Evolutionary conservation across 2,329 filamentous ascomycete species (phyloP).

Genomic region (Magnaporthiopsis rhizophila): DNA sequence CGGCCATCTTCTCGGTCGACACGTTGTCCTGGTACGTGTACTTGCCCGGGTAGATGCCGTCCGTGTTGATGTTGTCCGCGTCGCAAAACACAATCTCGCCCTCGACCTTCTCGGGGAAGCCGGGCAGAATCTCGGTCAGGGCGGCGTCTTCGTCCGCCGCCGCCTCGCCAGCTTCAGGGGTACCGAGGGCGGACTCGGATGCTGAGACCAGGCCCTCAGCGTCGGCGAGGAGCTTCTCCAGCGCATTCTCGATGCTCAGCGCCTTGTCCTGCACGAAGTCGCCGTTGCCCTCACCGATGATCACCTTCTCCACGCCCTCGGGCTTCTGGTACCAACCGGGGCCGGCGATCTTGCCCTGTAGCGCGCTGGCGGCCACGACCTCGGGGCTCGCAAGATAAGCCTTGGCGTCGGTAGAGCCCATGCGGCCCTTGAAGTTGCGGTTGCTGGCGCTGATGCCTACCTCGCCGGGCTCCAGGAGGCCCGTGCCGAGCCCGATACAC

Average conservation of each 20-base stretch:
- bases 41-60: constrained; percentile 83
- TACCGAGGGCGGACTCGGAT: constrained; percentile 38
- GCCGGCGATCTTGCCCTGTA: constrained; percentile 63
- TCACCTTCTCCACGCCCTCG: constrained; percentile 27
- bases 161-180: constrained; percentile 17
- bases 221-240: constrained; percentile 64
- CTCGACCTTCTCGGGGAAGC: constrained; percentile 74
- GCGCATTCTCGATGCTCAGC: constrained; percentile 50
- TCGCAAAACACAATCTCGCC: constrained; percentile 89
- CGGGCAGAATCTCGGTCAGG: constrained; percentile 66
- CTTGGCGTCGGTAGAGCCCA: constrained; percentile 72
- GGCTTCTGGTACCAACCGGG: constrained; percentile 65
- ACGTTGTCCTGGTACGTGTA: constrained; percentile 86
- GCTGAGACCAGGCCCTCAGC: constrained; percentile 54
- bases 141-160: constrained; percentile 27
- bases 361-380: constrained; percentile 82
- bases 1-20: constrained; percentile 68
- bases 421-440: constrained; percentile 85
- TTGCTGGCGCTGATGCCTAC: constrained; percentile 78
- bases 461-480: constrained; percentile 71
- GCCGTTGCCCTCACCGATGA: constrained; percentile 21
- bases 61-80: constrained; percentile 76
- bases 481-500: constrained; percentile 72
- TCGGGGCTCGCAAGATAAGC: constrained; percentile 86
- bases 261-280: constrained; percentile 12